These are phyloP conservation scores for Tephrocybe rancida DNA, from an alignment of 768 basidiomycete genomes.

Conservation along the genomic window DNA sequence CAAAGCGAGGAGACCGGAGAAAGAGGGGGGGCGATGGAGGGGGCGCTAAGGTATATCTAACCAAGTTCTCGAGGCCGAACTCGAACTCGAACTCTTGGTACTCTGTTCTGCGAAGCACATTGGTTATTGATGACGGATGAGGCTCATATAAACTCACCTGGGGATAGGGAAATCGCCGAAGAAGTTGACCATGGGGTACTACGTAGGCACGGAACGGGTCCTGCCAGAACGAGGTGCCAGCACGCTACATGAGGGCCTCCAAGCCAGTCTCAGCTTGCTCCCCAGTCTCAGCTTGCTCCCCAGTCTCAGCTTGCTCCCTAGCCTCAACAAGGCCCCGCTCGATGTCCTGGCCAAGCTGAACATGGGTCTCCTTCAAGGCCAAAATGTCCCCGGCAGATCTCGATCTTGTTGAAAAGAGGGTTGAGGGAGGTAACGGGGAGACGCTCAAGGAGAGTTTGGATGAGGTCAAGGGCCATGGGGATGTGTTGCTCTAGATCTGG, in stretches of 20 bases:
- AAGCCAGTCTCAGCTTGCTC: conserved; percentile 42
- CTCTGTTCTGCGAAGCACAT: conserved; percentile 51
- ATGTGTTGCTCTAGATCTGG: conserved; percentile 68
- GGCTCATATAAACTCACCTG: conserved; percentile 39
- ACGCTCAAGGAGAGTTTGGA: conserved; percentile 53
- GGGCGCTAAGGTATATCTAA: conserved; percentile 58
- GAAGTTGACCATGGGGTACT: conserved; percentile 51
- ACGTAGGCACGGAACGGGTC: conserved; percentile 82
- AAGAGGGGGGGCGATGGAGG: conserved; percentile 53
- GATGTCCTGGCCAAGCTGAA: conserved; percentile 49
- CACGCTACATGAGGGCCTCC: conserved; percentile 63
- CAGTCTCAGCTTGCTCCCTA: too few species aligned
- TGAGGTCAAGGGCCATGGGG: conserved; percentile 49
- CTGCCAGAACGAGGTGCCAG: conserved; percentile 81
- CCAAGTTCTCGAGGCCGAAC: conserved; percentile 75
- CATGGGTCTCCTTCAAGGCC: conserved; percentile 48
- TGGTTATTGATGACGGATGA: neutral
- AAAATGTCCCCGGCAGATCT: conserved; percentile 57
- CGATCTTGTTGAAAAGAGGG: conserved; percentile 43
- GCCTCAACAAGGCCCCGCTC: conserved; percentile 40
- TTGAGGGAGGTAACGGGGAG: conserved; percentile 56
- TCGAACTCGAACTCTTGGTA: conserved; percentile 70
- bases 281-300: too few species aligned
- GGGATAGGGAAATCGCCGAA: conserved; percentile 72
- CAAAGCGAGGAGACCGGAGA: conserved; percentile 64